Percentiles rank a stretch among this genome's conserved stretches.
phyloP scores from a whole-genome alignment of 306 rosid genomes.

The Inga leiocalycina region DNA sequence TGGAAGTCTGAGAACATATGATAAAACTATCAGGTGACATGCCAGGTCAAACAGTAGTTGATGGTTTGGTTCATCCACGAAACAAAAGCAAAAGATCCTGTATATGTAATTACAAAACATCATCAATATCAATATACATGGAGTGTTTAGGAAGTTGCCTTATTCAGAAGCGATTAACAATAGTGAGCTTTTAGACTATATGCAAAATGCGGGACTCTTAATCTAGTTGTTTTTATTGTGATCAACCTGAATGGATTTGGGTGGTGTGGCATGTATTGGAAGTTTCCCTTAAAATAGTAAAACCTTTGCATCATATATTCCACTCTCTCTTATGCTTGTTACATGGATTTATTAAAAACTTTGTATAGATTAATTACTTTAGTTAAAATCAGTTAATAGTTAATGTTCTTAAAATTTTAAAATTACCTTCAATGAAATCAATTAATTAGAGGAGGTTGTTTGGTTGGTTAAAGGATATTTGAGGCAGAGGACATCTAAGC shows the following conservation, averaged over 20 bases:
- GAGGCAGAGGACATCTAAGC: too few species aligned
- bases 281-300: not conserved
- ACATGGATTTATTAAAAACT: not conserved
- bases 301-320: not conserved
- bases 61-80: not conserved
- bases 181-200: not conserved
- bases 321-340: not conserved
- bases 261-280: not conserved
- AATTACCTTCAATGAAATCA: too few species aligned
- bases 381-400: too few species aligned
- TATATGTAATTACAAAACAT: too few species aligned
- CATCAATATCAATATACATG: not conserved
- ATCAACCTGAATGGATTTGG: not conserved
- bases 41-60: not conserved
- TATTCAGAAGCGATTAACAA: not conserved
- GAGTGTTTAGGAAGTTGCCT: not conserved
- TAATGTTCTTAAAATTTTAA: too few species aligned
- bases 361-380: too few species aligned
- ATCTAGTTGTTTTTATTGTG: conserved; percentile 17
- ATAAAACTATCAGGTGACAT: not conserved
- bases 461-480: too few species aligned
- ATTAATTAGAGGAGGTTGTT: too few species aligned
- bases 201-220: not conserved
- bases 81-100: not conserved
- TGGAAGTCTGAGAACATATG: not conserved